Percentiles rank a stretch among this genome's conserved stretches.
Evolutionary conservation across 2,329 filamentous ascomycete species (phyloP).

Genomic region (Xylaria hypoxylon): DNA sequence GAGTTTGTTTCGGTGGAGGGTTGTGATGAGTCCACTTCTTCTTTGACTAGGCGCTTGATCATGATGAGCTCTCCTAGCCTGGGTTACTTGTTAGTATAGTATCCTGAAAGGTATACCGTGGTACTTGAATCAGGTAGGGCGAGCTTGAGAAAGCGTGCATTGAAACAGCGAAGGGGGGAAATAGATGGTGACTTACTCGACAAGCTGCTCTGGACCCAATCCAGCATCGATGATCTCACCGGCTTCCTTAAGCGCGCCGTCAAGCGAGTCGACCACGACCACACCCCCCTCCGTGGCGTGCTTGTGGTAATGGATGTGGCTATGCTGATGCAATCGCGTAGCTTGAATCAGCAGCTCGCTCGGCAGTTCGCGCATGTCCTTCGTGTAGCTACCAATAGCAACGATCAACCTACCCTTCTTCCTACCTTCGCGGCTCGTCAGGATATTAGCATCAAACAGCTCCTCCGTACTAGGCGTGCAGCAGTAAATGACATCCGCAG

Average conservation of each 20-base stretch:
- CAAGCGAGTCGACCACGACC: slow-evolving; percentile 80
- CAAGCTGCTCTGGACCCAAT: slow-evolving; percentile 78
- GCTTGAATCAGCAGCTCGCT: slow-evolving; percentile 78
- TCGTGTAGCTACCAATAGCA: slow-evolving; percentile 76
- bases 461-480: slow-evolving; percentile 82
- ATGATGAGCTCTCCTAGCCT: slow-evolving; percentile 82
- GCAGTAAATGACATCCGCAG: slow-evolving; percentile 86
- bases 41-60: slow-evolving; percentile 61
- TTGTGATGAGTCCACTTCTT: slow-evolving; percentile 50
- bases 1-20: slow-evolving; percentile 42
- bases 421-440: slow-evolving; percentile 78
- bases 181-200: slow-evolving; percentile 70
- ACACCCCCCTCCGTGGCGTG: slow-evolving; percentile 73
- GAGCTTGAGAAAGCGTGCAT: background rate
- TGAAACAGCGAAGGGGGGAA: background rate
- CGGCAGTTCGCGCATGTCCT: slow-evolving; percentile 85
- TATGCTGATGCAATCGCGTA: slow-evolving; percentile 57
- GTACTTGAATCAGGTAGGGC: background rate
- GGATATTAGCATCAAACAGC: slow-evolving; percentile 77
- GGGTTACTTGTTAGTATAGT: slow-evolving; percentile 11
- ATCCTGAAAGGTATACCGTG: background rate
- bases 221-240: slow-evolving; percentile 87
- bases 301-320: slow-evolving; percentile 72
- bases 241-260: slow-evolving; percentile 82
- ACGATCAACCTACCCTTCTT: slow-evolving; percentile 78